Conservation (phyloP, 2,329 filamentous ascomycete genomes). For the Ceratocystis harringtonii region DNA sequence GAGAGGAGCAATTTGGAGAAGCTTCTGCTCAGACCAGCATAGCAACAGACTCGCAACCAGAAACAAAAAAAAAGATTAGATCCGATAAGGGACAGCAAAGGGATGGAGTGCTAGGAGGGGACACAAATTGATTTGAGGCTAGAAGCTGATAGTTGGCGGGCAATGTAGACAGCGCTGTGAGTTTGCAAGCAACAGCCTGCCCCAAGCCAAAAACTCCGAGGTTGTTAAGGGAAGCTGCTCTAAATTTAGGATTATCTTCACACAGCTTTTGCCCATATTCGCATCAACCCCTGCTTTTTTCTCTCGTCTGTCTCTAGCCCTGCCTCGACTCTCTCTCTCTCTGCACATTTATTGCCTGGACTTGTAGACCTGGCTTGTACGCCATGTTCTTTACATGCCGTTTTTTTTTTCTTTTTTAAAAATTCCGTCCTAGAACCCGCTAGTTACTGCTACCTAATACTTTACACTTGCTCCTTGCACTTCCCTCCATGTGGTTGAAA, state of each 20-base stretch:
- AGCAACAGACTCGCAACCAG: background rate
- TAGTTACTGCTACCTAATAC: too few relatives aligned
- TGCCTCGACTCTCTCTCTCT: too few relatives aligned
- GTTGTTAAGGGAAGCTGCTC: background rate
- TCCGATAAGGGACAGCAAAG: too few relatives aligned
- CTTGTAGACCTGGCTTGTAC: too few relatives aligned
- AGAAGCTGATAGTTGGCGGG: too few relatives aligned
- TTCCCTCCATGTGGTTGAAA: too few relatives aligned
- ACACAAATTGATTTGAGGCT: background rate
- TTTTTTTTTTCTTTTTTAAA: too few relatives aligned
- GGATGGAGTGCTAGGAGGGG: background rate
- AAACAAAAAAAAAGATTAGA: background rate
- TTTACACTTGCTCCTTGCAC: too few relatives aligned
- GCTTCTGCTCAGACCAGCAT: background rate
- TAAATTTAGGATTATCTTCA: constrained; percentile 1
- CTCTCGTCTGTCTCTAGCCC: background rate
- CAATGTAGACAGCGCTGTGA: background rate
- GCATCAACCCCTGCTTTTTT: background rate
- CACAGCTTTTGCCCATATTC: background rate
- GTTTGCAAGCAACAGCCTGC: background rate
- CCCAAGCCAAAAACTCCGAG: background rate
- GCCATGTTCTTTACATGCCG: too few relatives aligned
- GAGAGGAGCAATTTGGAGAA: background rate
- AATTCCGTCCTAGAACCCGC: too few relatives aligned
- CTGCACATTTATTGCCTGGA: too few relatives aligned